phyloP scores from a whole-genome alignment of 73 alveolate genomes.

The Paramecium sexaurelia region DNA sequence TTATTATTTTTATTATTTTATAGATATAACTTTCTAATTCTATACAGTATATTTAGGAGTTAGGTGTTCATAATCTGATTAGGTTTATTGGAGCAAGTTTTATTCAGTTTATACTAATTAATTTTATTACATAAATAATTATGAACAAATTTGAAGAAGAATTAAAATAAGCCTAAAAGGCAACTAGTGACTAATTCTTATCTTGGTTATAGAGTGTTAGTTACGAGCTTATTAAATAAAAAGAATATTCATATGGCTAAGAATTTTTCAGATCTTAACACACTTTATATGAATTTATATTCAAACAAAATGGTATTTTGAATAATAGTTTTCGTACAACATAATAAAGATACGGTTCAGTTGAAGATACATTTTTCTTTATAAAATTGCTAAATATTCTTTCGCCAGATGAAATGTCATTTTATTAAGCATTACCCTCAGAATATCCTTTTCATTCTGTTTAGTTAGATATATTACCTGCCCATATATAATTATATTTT shows the following conservation, averaged over 20 bases:
- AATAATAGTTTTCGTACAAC: not conserved
- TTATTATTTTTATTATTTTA: not conserved
- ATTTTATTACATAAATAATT: constrained; percentile 20
- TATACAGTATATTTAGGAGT: not conserved
- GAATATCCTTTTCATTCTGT: not conserved
- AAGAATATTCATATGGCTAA: constrained; percentile 2
- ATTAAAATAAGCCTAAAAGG: not conserved
- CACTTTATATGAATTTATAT: not conserved
- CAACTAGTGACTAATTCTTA: not conserved
- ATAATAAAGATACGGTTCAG: not conserved
- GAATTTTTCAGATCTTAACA: not conserved
- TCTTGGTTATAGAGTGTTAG: not conserved
- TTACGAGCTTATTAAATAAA: not conserved
- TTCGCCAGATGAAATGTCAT: not conserved
- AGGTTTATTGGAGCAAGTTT: not conserved
- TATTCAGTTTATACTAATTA: not conserved
- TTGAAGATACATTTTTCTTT: not conserved
- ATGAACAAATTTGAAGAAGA: constrained; percentile 39
- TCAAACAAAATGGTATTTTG: not conserved
- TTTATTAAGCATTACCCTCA: not conserved
- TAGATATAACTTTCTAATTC: not conserved
- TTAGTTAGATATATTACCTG: not conserved
- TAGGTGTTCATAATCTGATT: not conserved
- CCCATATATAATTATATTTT: not conserved
- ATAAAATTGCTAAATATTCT: not conserved